Base-by-base conservation (phyloP, 1,284 basidiomycete species). In the Takashimella koratensis region DNA sequence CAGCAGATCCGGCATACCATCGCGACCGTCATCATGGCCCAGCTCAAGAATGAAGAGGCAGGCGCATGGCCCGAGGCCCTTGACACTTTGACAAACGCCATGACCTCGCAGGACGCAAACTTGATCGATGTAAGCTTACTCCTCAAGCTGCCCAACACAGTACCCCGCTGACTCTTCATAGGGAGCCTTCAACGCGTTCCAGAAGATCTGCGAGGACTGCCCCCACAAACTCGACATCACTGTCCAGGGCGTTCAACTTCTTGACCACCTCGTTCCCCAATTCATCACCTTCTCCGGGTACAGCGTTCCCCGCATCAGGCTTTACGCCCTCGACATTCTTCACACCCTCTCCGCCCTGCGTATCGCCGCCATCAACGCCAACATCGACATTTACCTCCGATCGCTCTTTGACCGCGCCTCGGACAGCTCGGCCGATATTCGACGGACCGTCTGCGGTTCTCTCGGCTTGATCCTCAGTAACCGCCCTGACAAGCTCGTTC, bases 161-260 rank as follows among this genome's bases (percentile, higher is more conserved):
- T n/a, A 5, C 21, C 10, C 42, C 20, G 13, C 52, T 59, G 20
- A 54, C 42, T 12, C 21, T 19, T 25, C 16, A 2, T 65, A 97
- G 91, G 90, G 90, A 47, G 90, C 93, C 13, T 96, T 98, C 79
- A 89, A 90, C 71, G 88, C 93, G 5, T 82, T 98, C 49, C 88
- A 94, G 73, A 97, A 96, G 75, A 87, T 96, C 52, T 95, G 92
- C 75, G 92, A 98, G 77, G 96, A 99, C 73, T 95, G 94, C 62
- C 93, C 95, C 4, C 84, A 89, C 58, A 93, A 95, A 76, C 83
- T 98, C 74, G 95, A 98, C 75, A 84, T 96, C 62, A 87, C 92
- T 58, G 88, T 98, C 70, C 55, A 63, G 42, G 92, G 91, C 47
- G 84, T 85, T 23, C 83, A 89, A 55, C 89, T 92, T 1, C 82